Evolutionary conservation across 306 rosid genomes (phyloP), one percentile per base, ranked within the genome.

Genomic region (Malus sieversii): DNA sequence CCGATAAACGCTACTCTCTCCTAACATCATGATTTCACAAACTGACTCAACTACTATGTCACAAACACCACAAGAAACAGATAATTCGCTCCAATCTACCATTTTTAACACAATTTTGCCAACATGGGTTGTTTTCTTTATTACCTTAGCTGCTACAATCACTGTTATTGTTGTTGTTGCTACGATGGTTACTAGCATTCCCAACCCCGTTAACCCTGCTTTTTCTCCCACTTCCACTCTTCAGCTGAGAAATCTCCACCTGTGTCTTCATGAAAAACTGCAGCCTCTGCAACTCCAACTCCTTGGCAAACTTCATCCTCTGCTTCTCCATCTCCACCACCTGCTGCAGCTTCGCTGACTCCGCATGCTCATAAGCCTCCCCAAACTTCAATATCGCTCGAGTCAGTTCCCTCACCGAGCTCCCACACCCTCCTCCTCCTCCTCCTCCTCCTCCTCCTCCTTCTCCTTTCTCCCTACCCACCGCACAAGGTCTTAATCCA

Each of bases 251-350:
- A 78, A 96, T 88, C 85, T 96, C 98, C 83, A 92, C 19, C 82
- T 96, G 99, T 0, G 97, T 92, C 83, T 92, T 89, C 96, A 96
- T 89, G 75, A 96, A 96, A 73, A 92, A 96, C 77, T 92, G 96
- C 97, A 92, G 92, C 75, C 99, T 90, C 83, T 96, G 99, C 91
- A 96, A 30, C 78, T 96, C 99, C 84, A 92, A 75, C 63, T 96
- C 99, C 87, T 88, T 92, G 0, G 94, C 84, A 61, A 86, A 88
- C 79, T 96, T 90, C 99, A 96, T 96, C 77, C 99, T 84, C 88
- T 96, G 99, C 87, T 92, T 96, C 88, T 96, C 99, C 98, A 96
- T 92, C 86, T 92, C 99, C 84, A 89, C 90, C 59, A 92, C 87
- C 79, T 96, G 99, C 78, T 89, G 90, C 84, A 96, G 65, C 87